phyloP scores from a whole-genome alignment of 75 land plant species.

The Picea sitchensis region DNA sequence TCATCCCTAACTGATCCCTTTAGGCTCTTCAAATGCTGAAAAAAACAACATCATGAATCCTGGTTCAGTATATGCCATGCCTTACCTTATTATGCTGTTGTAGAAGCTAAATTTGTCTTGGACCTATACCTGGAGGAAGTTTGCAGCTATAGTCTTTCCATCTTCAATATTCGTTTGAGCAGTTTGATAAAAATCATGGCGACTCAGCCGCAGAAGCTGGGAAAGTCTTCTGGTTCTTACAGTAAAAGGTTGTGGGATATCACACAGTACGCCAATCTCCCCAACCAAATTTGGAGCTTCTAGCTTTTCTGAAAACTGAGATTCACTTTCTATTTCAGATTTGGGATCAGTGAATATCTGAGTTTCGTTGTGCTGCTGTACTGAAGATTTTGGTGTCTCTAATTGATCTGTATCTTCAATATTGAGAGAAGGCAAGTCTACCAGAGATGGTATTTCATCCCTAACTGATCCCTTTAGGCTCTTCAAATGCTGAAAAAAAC shows the following conservation, averaged over 20 bases:
- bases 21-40: slow-evolving; percentile 2
- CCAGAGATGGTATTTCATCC: slow-evolving; percentile 35
- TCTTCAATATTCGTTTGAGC: slow-evolving; percentile 41
- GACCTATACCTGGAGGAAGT: slow-evolving; percentile 46
- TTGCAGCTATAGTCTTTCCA: slow-evolving; percentile 39
- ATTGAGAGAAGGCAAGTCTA: slow-evolving; percentile 21
- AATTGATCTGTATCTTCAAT: slow-evolving; percentile 23
- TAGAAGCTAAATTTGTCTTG: neutral
- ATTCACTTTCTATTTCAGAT: no score
- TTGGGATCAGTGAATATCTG: neutral
- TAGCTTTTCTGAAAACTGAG: slow-evolving; percentile 29
- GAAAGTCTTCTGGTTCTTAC: slow-evolving; percentile 50
- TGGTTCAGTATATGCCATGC: neutral
- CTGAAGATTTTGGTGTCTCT: neutral
- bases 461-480: neutral
- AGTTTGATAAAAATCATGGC: slow-evolving; percentile 43
- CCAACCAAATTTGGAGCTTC: slow-evolving; percentile 49
- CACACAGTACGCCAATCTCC: slow-evolving; percentile 58
- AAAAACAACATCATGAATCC: neutral
- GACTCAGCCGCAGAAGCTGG: slow-evolving; percentile 53
- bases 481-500: slow-evolving; percentile 8
- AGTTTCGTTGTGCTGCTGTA: no score
- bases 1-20: slow-evolving; percentile 18
- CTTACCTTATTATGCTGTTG: slow-evolving; percentile 4
- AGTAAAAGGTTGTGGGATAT: slow-evolving; percentile 68